These are phyloP conservation scores for Cladosporium sp. DNA, from an alignment of 2,329 filamentous ascomycete species.

Conservation along the genomic window DNA sequence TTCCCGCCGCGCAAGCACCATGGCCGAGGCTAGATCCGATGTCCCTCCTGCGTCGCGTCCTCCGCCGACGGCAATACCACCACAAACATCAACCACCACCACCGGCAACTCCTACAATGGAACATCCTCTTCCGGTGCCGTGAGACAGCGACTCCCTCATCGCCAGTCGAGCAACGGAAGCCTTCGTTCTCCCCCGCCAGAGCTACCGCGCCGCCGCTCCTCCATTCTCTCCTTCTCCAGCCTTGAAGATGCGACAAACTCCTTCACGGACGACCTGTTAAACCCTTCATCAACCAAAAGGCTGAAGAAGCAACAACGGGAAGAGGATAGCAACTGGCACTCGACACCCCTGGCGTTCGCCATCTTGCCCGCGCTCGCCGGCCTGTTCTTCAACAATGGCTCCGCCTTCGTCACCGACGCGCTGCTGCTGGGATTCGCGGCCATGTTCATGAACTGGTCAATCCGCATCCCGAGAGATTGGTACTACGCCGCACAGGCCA, in stretches of 20 bases:
- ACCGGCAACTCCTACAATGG: constrained; percentile 6
- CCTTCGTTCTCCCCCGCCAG: constrained; percentile 17
- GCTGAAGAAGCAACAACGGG: constrained; percentile 33
- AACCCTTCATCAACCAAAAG: constrained; percentile 37
- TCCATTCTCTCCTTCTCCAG: constrained; percentile 77
- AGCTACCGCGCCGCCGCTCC: constrained; percentile 57
- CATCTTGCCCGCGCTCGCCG: constrained; percentile 79
- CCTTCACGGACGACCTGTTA: constrained; percentile 68
- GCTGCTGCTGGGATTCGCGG: constrained; percentile 72
- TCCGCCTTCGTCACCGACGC: constrained; percentile 80
- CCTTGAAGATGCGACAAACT: constrained; percentile 60
- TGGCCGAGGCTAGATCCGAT: constrained; percentile 12
- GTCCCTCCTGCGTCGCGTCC: not conserved
- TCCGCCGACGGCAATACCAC: not conserved
- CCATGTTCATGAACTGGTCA: constrained; percentile 88
- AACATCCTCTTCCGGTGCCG: not conserved
- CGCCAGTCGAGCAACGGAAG: constrained; percentile 16
- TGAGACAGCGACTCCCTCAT: constrained; percentile 20
- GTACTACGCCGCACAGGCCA: constrained; percentile 47
- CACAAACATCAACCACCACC: too few relatives aligned
- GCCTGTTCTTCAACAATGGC: constrained; percentile 80
- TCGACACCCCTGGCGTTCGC: constrained; percentile 79
- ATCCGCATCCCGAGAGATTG: constrained; percentile 80
- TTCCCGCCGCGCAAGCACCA: not conserved
- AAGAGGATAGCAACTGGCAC: constrained; percentile 67